Conservation (phyloP, 164 flowering plant genomes). For the Vitis riparia region DNA sequence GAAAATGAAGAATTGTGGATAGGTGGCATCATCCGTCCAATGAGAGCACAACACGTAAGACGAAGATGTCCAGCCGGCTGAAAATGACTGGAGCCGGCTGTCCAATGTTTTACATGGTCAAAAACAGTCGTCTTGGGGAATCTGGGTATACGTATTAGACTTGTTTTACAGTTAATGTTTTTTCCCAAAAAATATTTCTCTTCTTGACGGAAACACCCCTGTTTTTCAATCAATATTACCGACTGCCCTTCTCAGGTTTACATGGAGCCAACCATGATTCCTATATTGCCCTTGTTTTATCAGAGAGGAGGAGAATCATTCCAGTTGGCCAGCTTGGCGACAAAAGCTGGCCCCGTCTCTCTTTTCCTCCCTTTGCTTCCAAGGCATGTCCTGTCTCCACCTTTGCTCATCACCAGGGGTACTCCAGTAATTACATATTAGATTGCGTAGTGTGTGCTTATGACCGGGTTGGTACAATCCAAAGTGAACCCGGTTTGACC, state of each 20-base stretch:
- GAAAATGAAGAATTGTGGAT: constrained; percentile 12
- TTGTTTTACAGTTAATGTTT: background rate
- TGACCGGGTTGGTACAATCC: background rate
- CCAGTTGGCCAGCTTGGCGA: constrained; percentile 10
- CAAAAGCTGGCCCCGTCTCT: constrained; percentile 28
- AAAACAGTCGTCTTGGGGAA: constrained; percentile 3
- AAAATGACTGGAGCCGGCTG: constrained; percentile 25
- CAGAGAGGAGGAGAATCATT: constrained; percentile 16
- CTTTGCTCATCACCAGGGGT: constrained; percentile 13
- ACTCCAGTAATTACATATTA: no score
- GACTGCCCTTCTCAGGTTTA: background rate
- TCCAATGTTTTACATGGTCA: constrained; percentile 2
- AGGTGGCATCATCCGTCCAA: constrained; percentile 6
- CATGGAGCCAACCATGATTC: background rate
- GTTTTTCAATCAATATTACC: background rate
- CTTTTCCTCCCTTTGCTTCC: constrained; percentile 22
- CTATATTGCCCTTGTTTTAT: background rate
- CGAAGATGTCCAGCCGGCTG: constrained; percentile 18
- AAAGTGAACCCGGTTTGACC: no score
- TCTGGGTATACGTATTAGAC: background rate
- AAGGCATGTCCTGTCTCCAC: constrained; percentile 26
- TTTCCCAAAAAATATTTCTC: background rate
- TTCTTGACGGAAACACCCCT: constrained; percentile 1
- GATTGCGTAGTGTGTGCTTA: no score
- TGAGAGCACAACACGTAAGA: constrained; percentile 17